phyloP scores from a whole-genome alignment of 164 flowering plant genomes.

The Macadamia integrifolia region DNA sequence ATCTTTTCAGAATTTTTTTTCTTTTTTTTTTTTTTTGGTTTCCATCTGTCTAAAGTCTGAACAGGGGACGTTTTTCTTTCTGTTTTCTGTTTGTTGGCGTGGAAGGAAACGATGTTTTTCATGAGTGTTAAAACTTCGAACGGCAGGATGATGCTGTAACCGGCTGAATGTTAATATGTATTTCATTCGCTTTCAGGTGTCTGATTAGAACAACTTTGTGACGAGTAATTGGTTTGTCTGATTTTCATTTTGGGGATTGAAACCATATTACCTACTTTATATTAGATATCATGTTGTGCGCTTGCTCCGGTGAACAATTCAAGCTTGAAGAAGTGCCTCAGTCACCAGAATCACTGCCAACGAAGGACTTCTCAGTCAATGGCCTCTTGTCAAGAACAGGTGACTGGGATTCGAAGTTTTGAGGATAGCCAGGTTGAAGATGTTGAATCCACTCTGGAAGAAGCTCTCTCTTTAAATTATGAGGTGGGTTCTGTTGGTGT shows the following conservation, averaged over 20 bases:
- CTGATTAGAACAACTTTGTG: constrained; percentile 1
- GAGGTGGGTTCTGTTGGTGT: constrained; percentile 60
- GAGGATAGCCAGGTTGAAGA: constrained; percentile 93
- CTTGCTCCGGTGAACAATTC: constrained; percentile 98
- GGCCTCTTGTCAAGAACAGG: constrained; percentile 75
- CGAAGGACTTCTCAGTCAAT: constrained; percentile 87
- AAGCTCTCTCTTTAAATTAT: constrained; percentile 89
- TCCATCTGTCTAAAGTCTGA: no score
- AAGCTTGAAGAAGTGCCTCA: constrained; percentile 82
- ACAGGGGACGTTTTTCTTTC: no score
- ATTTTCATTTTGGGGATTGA: neutral
- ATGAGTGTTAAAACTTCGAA: neutral
- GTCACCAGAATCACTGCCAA: constrained; percentile 91
- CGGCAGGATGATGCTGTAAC: neutral
- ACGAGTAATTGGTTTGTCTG: constrained; percentile 8
- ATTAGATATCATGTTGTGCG: constrained; percentile 71
- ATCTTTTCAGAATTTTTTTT: no score
- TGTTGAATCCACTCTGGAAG: constrained; percentile 88
- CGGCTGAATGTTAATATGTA: neutral
- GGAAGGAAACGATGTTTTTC: neutral
- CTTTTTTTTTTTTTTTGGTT: no score
- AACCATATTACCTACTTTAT: neutral
- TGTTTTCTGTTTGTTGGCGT: neutral
- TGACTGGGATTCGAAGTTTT: constrained; percentile 73
- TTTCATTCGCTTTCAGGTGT: constrained; percentile 13